Conservation (phyloP, 129 eudicot genomes). For the Centella asiatica region DNA sequence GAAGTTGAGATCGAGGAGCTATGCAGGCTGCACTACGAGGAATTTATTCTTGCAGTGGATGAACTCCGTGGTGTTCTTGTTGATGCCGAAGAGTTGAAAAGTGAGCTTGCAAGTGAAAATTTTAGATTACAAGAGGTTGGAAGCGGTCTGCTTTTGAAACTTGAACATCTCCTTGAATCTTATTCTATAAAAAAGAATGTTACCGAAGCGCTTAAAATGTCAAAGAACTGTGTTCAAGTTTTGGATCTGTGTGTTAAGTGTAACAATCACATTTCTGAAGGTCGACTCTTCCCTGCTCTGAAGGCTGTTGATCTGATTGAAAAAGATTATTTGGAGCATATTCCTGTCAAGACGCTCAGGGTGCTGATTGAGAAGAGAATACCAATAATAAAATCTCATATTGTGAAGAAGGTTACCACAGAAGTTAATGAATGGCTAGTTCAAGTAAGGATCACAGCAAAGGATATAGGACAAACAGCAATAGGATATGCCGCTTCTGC, state of each 20-base stretch:
- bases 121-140: conserved; percentile 79
- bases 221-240: conserved; percentile 46
- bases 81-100: conserved; percentile 87
- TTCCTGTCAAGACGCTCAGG: conserved; percentile 54
- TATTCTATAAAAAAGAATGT: conserved; percentile 69
- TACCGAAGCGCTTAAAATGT: conserved; percentile 69
- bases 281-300: conserved; percentile 77
- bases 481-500: conserved; percentile 68
- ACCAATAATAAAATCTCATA: conserved; percentile 57
- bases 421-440: conserved; percentile 87
- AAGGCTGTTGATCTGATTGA: conserved; percentile 86
- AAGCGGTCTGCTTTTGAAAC: conserved; percentile 48
- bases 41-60: conserved; percentile 86
- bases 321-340: conserved; percentile 49
- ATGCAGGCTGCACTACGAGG: conserved; percentile 87
- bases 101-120: conserved; percentile 72
- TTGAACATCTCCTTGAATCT: conserved; percentile 75
- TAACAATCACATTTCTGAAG: conserved; percentile 68
- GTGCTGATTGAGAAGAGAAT: conserved; percentile 48
- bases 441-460: conserved; percentile 59
- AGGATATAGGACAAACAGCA: conserved; percentile 84
- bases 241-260: conserved; percentile 88
- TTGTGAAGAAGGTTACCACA: conserved; percentile 60
- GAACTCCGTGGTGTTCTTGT: conserved; percentile 93
- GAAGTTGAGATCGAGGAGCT: conserved; percentile 90